Evolutionary conservation across 768 basidiomycete genomes (phyloP), one percentile per base, ranked within the genome.

Genomic region (Trametes maxima): DNA sequence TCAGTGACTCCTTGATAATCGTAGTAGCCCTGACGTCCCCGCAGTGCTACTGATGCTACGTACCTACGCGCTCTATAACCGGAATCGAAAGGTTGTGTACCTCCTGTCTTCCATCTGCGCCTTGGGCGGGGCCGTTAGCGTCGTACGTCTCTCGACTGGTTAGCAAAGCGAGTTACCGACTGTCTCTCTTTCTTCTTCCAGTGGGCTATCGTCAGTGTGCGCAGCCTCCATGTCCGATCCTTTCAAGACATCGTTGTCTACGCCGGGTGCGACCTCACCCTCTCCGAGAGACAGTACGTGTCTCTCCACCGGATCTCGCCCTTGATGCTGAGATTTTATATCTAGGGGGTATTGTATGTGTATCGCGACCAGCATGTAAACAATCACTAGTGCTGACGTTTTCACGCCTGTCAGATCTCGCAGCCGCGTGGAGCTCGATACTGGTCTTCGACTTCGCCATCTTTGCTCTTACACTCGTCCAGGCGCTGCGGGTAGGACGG

Each of bases 371-470:
- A 45, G 16, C 16, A 28, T 5, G 14, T 19, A 16, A 21, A 37
- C 1, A 22, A 13, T 13, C n/a, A 36, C 35, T 8, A 49, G 13
- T 7, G 33, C 42, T 33, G 40, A 35, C 35, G 28, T 25, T 24
- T 39, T 11, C 28, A 33, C 28, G 28, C 28, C 28, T 33, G 6
- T 11, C 13, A 58, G 57, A 58, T 35, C 40, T 51, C n/a, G 57
- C 48, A n/a, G 46, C 46, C 24, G 59, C 60, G 12, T 62, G 60
- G 60, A 57, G 60, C 49, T 22, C 50, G 6, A 57, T 62, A 14
- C 25, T 62, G 42, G 60, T 57, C 33, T 57, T 62, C 50, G 60
- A 62, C 28, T 44, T 28, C 17, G 52, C 60, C 8, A 37, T 62
- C 17, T 57, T 62, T 49, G 35, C 25, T 5, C 35, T 62, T 42